Evolutionary conservation across 176 grass and related monocot species (phyloP).

Genomic region (Carex pumila): DNA sequence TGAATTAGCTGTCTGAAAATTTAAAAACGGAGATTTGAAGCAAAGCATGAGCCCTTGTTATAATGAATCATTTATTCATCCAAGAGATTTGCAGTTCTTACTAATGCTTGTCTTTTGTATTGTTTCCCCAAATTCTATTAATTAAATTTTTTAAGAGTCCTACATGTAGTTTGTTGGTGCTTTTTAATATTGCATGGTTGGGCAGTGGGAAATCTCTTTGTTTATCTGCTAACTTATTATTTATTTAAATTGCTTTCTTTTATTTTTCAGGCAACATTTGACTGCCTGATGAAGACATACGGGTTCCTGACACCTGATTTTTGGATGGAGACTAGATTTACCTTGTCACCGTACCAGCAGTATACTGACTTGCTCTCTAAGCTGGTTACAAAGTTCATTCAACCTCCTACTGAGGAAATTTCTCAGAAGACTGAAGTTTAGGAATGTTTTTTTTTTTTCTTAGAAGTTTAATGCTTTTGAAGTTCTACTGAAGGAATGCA

Average conservation of each 20-base stretch:
- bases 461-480: neutral
- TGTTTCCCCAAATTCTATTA: neutral
- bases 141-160: neutral
- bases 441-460: neutral
- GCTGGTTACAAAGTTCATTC: conserved; percentile 38
- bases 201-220: neutral
- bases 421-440: conserved; percentile 5
- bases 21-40: no score
- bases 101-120: neutral
- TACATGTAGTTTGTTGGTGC: neutral
- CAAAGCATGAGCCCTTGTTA: no score
- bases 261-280: conserved; percentile 53
- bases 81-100: neutral
- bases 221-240: neutral
- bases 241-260: neutral
- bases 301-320: conserved; percentile 55
- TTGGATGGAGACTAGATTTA: conserved; percentile 43
- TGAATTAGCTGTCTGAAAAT: no score
- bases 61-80: neutral
- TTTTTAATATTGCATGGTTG: neutral
- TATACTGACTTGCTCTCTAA: conserved; percentile 50
- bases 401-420: conserved; percentile 32
- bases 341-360: conserved; percentile 41
- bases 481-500: neutral
- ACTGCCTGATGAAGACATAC: conserved; percentile 70